Conservation (phyloP, 495 filamentous ascomycete species). For the Pyrenula massariospora region DNA sequence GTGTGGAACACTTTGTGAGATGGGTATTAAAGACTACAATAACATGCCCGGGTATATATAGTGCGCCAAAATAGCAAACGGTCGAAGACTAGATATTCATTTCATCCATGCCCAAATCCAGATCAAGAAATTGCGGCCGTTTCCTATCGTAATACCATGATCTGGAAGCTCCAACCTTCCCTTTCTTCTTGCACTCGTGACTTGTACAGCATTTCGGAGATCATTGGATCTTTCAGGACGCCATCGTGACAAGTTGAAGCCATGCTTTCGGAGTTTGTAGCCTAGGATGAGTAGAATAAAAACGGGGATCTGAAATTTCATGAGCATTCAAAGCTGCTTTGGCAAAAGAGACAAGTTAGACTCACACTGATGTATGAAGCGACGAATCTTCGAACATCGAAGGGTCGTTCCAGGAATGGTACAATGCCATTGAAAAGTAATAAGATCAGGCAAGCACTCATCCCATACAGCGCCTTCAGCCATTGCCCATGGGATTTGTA, state of each 20-base stretch:
- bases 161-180: constrained; percentile 1
- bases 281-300: constrained; percentile 17
- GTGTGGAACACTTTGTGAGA: too few relatives aligned
- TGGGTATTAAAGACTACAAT: too few relatives aligned
- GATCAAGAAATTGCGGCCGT: neutral
- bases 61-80: too few relatives aligned
- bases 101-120: constrained; percentile 7
- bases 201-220: constrained; percentile 2
- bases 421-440: constrained; percentile 33
- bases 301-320: constrained; percentile 8
- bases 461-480: constrained; percentile 29
- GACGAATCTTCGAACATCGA: constrained; percentile 25
- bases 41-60: too few relatives aligned
- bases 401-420: constrained; percentile 20
- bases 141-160: constrained; percentile 1
- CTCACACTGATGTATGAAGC: constrained; percentile 37
- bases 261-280: constrained; percentile 17
- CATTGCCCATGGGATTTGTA: constrained; percentile 37
- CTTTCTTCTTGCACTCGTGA: neutral
- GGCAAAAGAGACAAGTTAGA: neutral
- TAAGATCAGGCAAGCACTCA: constrained; percentile 27
- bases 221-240: constrained; percentile 1
- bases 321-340: neutral
- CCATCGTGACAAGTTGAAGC: constrained; percentile 12
- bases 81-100: too few relatives aligned